A percentile compares a stretch with the other conserved stretches of the same genome.
phyloP scores from a whole-genome alignment of 495 filamentous ascomycete species.

The Aspergillus kassunensis region DNA sequence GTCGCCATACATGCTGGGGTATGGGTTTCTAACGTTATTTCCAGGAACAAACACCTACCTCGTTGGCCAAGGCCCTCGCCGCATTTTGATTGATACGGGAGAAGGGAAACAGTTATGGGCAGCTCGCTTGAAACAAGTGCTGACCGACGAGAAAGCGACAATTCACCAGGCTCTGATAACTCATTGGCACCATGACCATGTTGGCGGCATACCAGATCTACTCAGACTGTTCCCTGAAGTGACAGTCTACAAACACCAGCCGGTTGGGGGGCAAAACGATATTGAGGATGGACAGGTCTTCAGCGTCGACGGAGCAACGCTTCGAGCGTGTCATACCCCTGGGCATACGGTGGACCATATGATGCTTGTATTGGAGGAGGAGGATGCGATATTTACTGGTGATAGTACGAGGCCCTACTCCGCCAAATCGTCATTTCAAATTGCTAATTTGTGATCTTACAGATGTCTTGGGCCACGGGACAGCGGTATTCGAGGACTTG shows the following conservation, averaged over 20 bases:
- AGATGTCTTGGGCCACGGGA: slow-evolving; percentile 89
- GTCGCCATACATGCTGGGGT: background rate
- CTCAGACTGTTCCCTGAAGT: slow-evolving; percentile 55
- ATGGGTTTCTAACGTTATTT: background rate
- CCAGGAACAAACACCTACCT: slow-evolving; percentile 87
- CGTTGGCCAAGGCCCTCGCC: slow-evolving; percentile 60
- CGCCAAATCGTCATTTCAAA: background rate
- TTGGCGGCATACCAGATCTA: slow-evolving; percentile 67
- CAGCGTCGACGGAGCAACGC: slow-evolving; percentile 65
- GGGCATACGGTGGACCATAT: slow-evolving; percentile 89
- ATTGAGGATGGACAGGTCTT: slow-evolving; percentile 74
- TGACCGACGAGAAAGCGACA: slow-evolving; percentile 61
- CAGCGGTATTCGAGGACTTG: slow-evolving; percentile 86
- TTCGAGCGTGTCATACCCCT: slow-evolving; percentile 73
- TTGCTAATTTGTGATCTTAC: background rate
- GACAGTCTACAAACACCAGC: slow-evolving; percentile 49
- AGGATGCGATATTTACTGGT: slow-evolving; percentile 86
- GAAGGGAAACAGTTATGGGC: slow-evolving; percentile 62
- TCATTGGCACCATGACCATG: slow-evolving; percentile 89
- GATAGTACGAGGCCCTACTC: slow-evolving; percentile 59
- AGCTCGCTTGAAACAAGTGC: slow-evolving; percentile 52
- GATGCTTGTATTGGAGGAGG: slow-evolving; percentile 64
- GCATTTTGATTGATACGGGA: slow-evolving; percentile 78
- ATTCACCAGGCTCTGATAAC: slow-evolving; percentile 69
- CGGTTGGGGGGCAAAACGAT: slow-evolving; percentile 31